A percentile compares a stretch with the other conserved stretches of the same genome.
These are phyloP conservation scores for Coprinopsis sp. DNA, from an alignment of 768 basidiomycete genomes.

Conservation along the genomic window DNA sequence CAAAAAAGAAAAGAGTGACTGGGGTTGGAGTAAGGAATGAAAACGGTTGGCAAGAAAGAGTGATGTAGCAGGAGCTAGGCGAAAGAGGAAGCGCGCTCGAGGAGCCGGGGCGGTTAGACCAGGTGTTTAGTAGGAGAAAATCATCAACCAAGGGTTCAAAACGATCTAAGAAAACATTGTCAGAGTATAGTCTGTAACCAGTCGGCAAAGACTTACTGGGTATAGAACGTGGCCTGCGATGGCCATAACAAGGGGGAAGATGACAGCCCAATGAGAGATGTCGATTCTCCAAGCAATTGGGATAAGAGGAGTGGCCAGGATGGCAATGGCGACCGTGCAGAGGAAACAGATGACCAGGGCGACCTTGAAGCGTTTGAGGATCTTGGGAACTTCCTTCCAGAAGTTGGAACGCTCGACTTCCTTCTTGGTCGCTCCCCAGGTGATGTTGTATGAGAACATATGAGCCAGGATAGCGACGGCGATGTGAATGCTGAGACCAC, in stretches of 20 bases:
- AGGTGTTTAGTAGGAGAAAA: constrained; percentile 56
- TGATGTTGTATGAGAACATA: constrained; percentile 71
- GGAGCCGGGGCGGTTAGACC: not conserved
- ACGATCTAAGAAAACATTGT: constrained; percentile 50
- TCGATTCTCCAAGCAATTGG: constrained; percentile 63
- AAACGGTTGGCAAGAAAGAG: too few species aligned
- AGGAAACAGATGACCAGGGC: constrained; percentile 53
- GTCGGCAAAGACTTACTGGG: constrained; percentile 47
- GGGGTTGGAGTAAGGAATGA: too few species aligned
- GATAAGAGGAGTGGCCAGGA: constrained; percentile 51
- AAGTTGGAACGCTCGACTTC: constrained; percentile 87
- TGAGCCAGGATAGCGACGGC: constrained; percentile 61
- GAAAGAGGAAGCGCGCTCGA: not conserved
- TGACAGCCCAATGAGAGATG: constrained; percentile 64
- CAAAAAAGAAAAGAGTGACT: too few species aligned
- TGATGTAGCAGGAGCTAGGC: not conserved
- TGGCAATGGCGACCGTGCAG: constrained; percentile 47
- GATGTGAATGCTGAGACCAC: constrained; percentile 69
- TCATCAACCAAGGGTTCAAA: constrained; percentile 86
- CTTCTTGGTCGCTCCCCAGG: constrained; percentile 76
- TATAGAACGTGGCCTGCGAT: constrained; percentile 65
- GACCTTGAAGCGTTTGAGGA: constrained; percentile 74
- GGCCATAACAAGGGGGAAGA: constrained; percentile 68
- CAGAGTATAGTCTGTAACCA: constrained; percentile 7
- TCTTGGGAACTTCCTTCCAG: constrained; percentile 84